A percentile compares a stretch with the other conserved stretches of the same genome.
Conservation (phyloP, 305 asterid genomes). For the Ruellia speciosa region DNA sequence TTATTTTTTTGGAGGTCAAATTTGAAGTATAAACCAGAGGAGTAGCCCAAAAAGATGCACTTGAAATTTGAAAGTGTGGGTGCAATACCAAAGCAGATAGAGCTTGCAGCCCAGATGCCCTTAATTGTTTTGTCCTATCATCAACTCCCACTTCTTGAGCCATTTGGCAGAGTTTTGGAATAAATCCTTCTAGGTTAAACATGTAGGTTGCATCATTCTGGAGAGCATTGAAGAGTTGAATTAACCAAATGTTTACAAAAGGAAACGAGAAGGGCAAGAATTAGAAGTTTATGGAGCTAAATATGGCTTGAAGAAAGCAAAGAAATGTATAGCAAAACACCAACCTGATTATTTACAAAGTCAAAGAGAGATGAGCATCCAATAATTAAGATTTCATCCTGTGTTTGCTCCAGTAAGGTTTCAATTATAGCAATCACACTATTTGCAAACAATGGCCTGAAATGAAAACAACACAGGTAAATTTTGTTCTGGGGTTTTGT, state of each 20-base stretch:
- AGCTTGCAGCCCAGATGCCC: conserved; percentile 81
- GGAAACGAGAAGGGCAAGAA: conserved; percentile 10
- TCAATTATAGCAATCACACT: conserved; percentile 69
- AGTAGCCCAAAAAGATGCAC: conserved; percentile 2
- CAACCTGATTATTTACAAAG: conserved; percentile 93
- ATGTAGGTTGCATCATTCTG: conserved; percentile 91
- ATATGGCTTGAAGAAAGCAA: background rate
- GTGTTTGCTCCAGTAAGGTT: conserved; percentile 81
- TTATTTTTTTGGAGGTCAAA: background rate
- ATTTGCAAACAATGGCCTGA: conserved; percentile 92
- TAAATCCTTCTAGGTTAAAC: conserved; percentile 88
- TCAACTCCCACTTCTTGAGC: conserved; percentile 91
- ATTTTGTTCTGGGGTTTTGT: conserved; percentile 1
- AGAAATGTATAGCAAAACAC: conserved; percentile 16
- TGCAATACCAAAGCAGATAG: conserved; percentile 76
- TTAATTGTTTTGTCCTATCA: conserved; percentile 45
- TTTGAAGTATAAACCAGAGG: background rate
- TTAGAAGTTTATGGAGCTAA: conserved; percentile 5
- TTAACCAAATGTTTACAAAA: conserved; percentile 17
- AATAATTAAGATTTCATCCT: conserved; percentile 65
- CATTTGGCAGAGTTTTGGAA: conserved; percentile 86
- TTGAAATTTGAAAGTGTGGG: background rate
- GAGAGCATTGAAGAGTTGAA: conserved; percentile 27
- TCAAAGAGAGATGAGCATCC: conserved; percentile 91
- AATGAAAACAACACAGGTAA: conserved; percentile 21